Conservation (phyloP, 768 basidiomycete species). For the Phanerochaete sordida region DNA sequence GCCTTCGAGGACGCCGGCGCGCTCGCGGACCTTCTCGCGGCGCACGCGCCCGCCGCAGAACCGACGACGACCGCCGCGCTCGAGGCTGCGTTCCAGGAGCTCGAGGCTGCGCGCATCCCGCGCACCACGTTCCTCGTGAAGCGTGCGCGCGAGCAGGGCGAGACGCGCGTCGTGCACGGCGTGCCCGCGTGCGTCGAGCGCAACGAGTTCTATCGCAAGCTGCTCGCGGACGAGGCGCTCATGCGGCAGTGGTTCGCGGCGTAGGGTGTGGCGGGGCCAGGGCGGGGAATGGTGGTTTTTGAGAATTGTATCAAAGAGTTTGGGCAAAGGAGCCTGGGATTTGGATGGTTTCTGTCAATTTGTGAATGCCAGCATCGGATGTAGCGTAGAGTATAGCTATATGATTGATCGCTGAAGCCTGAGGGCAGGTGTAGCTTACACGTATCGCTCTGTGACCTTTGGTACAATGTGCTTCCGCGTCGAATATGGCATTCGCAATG, state of each 20-base stretch:
- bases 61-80: constrained; percentile 28
- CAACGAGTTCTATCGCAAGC: constrained; percentile 21
- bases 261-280: background rate
- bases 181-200: constrained; percentile 27
- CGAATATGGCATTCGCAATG: too few species aligned
- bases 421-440: too few species aligned
- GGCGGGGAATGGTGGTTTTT: background rate
- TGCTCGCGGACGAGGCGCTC: constrained; percentile 8
- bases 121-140: constrained; percentile 33
- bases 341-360: too few species aligned
- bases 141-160: constrained; percentile 31
- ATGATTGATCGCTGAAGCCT: too few species aligned
- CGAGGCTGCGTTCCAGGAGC: constrained; percentile 28
- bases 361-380: too few species aligned
- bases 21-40: constrained; percentile 29
- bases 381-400: too few species aligned
- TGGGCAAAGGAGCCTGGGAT: too few species aligned
- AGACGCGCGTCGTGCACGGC: constrained; percentile 30
- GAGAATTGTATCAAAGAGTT: too few species aligned
- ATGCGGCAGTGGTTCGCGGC: background rate
- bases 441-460: too few species aligned
- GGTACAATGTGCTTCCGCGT: too few species aligned
- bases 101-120: constrained; percentile 32
- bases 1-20: constrained; percentile 39
- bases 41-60: constrained; percentile 31